phyloP scores from a whole-genome alignment of 306 rosid genomes.

The Glycine soja region DNA sequence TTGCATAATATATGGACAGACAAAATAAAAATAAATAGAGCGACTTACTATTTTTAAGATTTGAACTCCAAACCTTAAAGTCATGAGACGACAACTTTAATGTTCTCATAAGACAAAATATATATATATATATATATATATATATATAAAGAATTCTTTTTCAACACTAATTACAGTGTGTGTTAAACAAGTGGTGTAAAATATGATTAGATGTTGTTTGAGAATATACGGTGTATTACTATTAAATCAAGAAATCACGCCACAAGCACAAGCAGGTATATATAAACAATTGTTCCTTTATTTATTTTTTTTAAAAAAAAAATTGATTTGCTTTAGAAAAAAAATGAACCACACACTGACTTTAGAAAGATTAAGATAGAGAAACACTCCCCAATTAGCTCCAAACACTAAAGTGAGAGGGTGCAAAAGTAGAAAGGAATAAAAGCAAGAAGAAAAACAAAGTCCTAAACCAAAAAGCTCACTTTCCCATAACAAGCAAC shows the following conservation, averaged over 20 bases:
- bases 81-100: slow-evolving; percentile 11
- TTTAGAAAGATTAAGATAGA: slow-evolving; percentile 25
- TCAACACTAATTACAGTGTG: neutral
- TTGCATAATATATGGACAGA: neutral
- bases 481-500: slow-evolving; percentile 51
- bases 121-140: too few relatives aligned
- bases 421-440: slow-evolving; percentile 40
- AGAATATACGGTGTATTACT: slow-evolving; percentile 13
- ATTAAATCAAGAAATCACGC: slow-evolving; percentile 47
- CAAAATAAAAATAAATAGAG: neutral
- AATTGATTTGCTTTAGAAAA: neutral
- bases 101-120: neutral
- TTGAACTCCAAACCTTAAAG: neutral
- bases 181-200: neutral
- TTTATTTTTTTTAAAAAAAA: neutral
- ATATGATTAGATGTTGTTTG: neutral
- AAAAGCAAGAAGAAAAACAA: slow-evolving; percentile 51
- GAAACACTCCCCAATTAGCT: slow-evolving; percentile 45
- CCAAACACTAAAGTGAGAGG: slow-evolving; percentile 38
- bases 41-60: neutral
- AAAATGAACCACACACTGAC: slow-evolving; percentile 1
- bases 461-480: slow-evolving; percentile 53
- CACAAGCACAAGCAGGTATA: slow-evolving; percentile 35
- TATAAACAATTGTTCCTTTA: slow-evolving; percentile 19
- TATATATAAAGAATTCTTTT: neutral